phyloP scores from a whole-genome alignment of 1,284 basidiomycete species.

The Bjerkandera adusta region DNA sequence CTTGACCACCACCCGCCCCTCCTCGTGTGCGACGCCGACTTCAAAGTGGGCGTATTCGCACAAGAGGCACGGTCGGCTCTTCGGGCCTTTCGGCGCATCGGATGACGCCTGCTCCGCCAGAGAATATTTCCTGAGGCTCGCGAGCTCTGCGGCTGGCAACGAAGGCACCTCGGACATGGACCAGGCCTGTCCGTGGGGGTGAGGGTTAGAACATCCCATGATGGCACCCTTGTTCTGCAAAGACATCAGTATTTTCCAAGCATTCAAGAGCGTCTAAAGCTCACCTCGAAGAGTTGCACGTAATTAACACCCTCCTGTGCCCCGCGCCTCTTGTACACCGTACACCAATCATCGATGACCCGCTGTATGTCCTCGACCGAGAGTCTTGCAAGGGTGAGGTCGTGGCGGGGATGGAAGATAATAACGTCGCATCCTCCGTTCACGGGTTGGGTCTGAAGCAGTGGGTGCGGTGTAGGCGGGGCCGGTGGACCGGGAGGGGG shows the following conservation, averaged over 20 bases:
- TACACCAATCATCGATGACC: constrained; percentile 78
- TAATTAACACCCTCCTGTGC: constrained; percentile 68
- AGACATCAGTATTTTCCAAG: not conserved
- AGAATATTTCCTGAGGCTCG: constrained; percentile 58
- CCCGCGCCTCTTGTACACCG: constrained; percentile 65
- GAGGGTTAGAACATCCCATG: constrained; percentile 97
- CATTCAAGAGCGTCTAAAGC: not conserved
- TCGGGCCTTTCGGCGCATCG: constrained; percentile 54
- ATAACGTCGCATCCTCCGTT: constrained; percentile 89
- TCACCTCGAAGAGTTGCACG: constrained; percentile 89
- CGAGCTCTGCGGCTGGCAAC: constrained; percentile 65
- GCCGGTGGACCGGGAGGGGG: constrained; percentile 45
- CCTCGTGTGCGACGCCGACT: constrained; percentile 39
- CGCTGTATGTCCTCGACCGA: constrained; percentile 56
- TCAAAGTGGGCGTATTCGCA: constrained; percentile 86
- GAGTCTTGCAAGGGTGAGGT: constrained; percentile 86
- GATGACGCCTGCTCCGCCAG: constrained; percentile 33
- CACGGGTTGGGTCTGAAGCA: constrained; percentile 72
- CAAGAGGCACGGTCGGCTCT: constrained; percentile 71
- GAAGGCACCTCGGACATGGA: constrained; percentile 76
- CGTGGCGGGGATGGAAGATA: constrained; percentile 88
- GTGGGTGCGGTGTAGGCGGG: constrained; percentile 50
- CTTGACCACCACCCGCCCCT: constrained; percentile 68
- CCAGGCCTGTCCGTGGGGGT: constrained; percentile 95
- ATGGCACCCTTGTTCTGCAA: constrained; percentile 88